Base-by-base conservation (phyloP, 768 basidiomycete species). In the Calocera viscosa region DNA sequence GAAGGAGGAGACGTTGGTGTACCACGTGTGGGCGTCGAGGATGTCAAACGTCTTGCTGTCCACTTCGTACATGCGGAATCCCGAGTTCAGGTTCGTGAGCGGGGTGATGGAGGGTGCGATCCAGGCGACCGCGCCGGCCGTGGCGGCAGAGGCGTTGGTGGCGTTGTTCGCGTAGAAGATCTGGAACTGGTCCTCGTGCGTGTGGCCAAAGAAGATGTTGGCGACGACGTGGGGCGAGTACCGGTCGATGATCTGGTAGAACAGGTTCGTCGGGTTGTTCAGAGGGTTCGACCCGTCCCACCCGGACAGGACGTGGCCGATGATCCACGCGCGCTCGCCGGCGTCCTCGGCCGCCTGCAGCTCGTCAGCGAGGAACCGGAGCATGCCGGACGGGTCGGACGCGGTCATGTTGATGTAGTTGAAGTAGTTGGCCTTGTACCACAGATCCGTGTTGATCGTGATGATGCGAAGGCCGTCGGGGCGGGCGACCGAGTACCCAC, bases 151-250 rank as follows among this genome's bases (percentile, higher is more conserved):
- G 71, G 83, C 83, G 39, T 73, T 73, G 0, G 88, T 89, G 33
- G 77, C 88, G 72, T 89, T 90, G 73, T 89, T 88, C 17, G 82
- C 73, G 71, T 90, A 89, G 74, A 82, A 90, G 40, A 89, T 85
- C 86, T 88, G 64, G 41, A 88, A 69, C 75, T 88, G 82, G 74
- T 90, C 88, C 73, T 89, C 86, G 66, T 90, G 88, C 0, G 85
- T 83, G 71, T 90, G 89, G 5, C 89, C 89, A 72, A 80, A 90
- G 78, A 90, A 89, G n/a, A 89, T 83, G 69, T 83, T 87, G 85
- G 66, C 40, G 64, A 72, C 69, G 28, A 43, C 47, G 64, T 41
- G 30, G 63, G 65, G 64, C 67, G 72, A 71, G 49, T 70, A 72
- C 26, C 73, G 68, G 49, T 72, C 73, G 70, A 71, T 69, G 67